Percentiles rank a stretch among this genome's conserved stretches.
Evolutionary conservation across 2,329 filamentous ascomycete species (phyloP).

Genomic region (Trichoderma arundinaceum): DNA sequence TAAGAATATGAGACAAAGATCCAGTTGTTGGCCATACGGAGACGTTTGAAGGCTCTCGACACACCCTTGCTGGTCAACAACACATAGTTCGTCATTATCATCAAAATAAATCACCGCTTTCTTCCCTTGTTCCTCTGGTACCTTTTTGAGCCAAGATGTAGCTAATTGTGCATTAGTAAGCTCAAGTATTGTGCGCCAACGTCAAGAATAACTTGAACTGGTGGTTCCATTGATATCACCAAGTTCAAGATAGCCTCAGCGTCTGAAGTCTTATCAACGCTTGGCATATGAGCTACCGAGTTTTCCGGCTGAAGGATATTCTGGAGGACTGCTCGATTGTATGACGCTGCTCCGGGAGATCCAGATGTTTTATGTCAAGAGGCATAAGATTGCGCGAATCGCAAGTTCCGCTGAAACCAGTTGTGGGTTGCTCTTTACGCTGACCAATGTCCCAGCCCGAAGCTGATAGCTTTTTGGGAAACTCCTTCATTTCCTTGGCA

Average conservation of each 20-base stretch:
- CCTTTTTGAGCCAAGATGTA: conserved; percentile 57
- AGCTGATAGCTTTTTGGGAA: conserved; percentile 64
- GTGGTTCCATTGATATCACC: conserved; percentile 41
- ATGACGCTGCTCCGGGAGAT: conserved; percentile 60
- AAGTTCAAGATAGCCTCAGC: not conserved
- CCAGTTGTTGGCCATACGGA: conserved; percentile 60
- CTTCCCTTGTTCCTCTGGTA: no score
- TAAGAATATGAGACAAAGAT: conserved; percentile 67
- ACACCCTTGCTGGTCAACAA: conserved; percentile 48
- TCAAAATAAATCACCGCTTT: conserved; percentile 39
- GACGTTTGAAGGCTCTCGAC: conserved; percentile 61
- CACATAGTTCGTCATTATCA: not conserved
- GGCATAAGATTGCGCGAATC: conserved; percentile 66
- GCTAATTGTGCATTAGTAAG: conserved; percentile 62
- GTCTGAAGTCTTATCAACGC: conserved; percentile 45
- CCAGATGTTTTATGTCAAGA: conserved; percentile 58
- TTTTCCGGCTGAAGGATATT: conserved; percentile 63
- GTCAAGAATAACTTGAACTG: conserved; percentile 64
- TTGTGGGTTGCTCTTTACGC: conserved; percentile 54
- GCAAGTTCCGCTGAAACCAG: conserved; percentile 74
- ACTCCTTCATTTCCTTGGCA: conserved; percentile 65
- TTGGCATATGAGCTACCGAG: conserved; percentile 61
- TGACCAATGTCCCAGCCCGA: conserved; percentile 71
- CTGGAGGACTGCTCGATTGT: conserved; percentile 70
- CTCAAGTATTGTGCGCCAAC: conserved; percentile 74